These are phyloP conservation scores for Coffea eugenioides DNA, from an alignment of 257 asterid genomes.

Conservation along the genomic window DNA sequence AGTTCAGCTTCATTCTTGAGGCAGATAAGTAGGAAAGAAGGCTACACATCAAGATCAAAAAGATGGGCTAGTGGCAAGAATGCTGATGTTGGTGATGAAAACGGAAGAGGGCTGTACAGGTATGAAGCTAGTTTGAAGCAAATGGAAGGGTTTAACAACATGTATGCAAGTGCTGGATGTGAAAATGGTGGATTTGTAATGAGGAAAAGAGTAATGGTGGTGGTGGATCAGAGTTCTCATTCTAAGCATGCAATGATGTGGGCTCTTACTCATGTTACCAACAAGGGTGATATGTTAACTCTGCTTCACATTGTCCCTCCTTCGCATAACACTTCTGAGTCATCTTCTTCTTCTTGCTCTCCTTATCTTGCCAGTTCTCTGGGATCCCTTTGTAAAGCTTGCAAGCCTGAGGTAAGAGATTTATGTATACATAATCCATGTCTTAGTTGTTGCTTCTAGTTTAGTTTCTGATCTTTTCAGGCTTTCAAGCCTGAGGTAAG, in stretches of 20 bases:
- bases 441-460: background rate
- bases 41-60: slow-evolving; percentile 59
- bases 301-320: slow-evolving; percentile 67
- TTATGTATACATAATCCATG: background rate
- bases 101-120: slow-evolving; percentile 10
- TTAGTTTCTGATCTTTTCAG: background rate
- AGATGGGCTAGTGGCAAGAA: slow-evolving; percentile 47
- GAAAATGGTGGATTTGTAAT: slow-evolving; percentile 39
- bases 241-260: slow-evolving; percentile 91
- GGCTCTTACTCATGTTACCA: slow-evolving; percentile 86
- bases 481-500: slow-evolving; percentile 40
- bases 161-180: slow-evolving; percentile 14
- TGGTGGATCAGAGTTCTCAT: slow-evolving; percentile 69
- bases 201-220: slow-evolving; percentile 94
- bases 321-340: slow-evolving; percentile 27
- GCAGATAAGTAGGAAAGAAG: slow-evolving; percentile 77
- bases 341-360: slow-evolving; percentile 34
- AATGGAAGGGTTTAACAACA: slow-evolving; percentile 40
- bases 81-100: background rate
- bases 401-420: slow-evolving; percentile 69
- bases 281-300: slow-evolving; percentile 75
- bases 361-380: slow-evolving; percentile 63
- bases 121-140: slow-evolving; percentile 27
- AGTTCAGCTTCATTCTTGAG: slow-evolving; percentile 64
- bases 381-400: slow-evolving; percentile 81